Evolutionary conservation across 371 early-diverging fungal species (phyloP).

Genomic region (Apophysomyces sp.): DNA sequence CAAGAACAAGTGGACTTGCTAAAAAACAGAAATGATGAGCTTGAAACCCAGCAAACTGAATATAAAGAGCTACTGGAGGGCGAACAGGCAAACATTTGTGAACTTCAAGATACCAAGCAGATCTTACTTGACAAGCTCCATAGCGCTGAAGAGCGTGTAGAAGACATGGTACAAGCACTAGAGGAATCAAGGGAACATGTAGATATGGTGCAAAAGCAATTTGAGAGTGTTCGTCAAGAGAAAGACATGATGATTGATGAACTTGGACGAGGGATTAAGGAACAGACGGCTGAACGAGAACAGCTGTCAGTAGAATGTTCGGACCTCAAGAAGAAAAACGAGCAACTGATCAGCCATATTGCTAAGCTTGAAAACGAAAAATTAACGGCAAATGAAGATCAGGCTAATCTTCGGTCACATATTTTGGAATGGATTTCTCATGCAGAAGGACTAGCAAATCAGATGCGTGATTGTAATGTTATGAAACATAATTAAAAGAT

Average conservation of each 20-base stretch:
- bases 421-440: not conserved
- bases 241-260: not conserved
- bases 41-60: constrained; percentile 50
- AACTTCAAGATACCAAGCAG: constrained; percentile 55
- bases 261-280: not conserved
- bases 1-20: constrained; percentile 57
- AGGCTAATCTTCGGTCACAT: constrained; percentile 63
- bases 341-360: constrained; percentile 55
- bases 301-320: constrained; percentile 24
- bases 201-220: not conserved
- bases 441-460: not conserved
- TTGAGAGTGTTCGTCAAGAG: not conserved
- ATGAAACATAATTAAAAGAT: too few relatives aligned
- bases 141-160: constrained; percentile 62
- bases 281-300: not conserved
- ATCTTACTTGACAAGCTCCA: constrained; percentile 63
- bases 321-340: constrained; percentile 44
- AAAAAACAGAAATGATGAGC: constrained; percentile 41
- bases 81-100: constrained; percentile 48
- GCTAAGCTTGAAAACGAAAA: constrained; percentile 65
- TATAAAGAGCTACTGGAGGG: constrained; percentile 42
- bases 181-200: constrained; percentile 1
- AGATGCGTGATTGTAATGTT: not conserved
- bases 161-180: constrained; percentile 26
- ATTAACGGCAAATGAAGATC: constrained; percentile 63